Evolutionary conservation across 148 eudicot species (phyloP).

Genomic region (Cornus florida): DNA sequence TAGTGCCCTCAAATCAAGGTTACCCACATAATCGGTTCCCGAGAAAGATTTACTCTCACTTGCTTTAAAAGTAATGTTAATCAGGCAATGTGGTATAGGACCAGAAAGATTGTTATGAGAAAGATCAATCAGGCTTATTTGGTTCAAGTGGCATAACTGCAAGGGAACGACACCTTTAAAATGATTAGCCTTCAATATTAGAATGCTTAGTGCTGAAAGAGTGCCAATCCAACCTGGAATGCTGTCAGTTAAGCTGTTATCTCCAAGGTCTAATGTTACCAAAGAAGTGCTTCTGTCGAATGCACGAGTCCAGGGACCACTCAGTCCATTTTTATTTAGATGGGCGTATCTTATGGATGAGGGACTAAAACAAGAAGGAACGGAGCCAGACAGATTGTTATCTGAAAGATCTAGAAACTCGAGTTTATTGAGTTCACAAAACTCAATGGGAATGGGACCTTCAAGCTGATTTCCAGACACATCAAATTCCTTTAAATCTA

Average conservation of each 20-base stretch:
- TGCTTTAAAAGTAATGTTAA: background rate
- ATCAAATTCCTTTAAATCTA: background rate
- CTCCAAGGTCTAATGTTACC: background rate
- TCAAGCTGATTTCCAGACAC: conserved; percentile 2
- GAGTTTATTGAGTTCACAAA: background rate
- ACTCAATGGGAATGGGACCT: background rate
- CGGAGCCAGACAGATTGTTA: background rate
- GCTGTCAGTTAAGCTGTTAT: background rate
- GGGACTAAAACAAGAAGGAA: background rate
- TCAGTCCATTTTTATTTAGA: background rate
- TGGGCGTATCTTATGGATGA: background rate
- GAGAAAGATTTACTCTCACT: no score
- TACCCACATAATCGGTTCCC: no score
- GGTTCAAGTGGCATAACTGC: background rate
- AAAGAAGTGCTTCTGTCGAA: background rate
- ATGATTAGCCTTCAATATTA: background rate
- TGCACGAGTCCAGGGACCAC: background rate
- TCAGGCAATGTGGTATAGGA: background rate
- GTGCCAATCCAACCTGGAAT: background rate
- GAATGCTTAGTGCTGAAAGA: background rate
- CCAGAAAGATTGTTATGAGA: background rate
- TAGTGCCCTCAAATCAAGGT: no score
- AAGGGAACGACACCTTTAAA: background rate
- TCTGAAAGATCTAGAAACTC: background rate
- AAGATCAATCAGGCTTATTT: background rate